Evolutionary conservation across 805 yeast genomes (phyloP).

Genomic region (Zygoascus biomembranicola): DNA sequence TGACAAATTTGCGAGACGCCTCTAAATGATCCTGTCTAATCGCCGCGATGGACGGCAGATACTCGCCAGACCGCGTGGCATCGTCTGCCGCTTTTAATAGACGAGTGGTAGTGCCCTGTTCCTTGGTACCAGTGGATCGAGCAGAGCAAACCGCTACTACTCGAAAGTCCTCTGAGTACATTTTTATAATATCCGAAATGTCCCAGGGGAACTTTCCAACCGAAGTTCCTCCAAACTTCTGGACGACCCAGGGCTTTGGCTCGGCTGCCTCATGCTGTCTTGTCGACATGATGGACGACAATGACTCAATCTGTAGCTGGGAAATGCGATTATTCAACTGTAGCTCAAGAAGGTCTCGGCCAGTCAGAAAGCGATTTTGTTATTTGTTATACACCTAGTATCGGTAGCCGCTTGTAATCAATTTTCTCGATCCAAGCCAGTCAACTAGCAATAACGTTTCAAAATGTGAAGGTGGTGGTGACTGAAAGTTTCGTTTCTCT

Average conservation of each 20-base stretch:
- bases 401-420: too few relatives aligned
- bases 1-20: constrained; percentile 56
- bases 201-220: constrained; percentile 89
- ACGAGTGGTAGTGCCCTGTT: constrained; percentile 93
- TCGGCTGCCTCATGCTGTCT: too few relatives aligned
- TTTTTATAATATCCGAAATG: constrained; percentile 72
- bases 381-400: too few relatives aligned
- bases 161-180: constrained; percentile 44
- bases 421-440: too few relatives aligned
- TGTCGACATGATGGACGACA: too few relatives aligned
- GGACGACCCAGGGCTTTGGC: constrained; percentile 58
- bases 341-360: too few relatives aligned
- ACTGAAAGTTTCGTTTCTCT: too few relatives aligned
- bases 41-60: constrained; percentile 47
- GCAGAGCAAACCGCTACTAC: constrained; percentile 97
- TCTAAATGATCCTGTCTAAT: constrained; percentile 70
- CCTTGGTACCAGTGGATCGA: constrained; percentile 80
- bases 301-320: too few relatives aligned
- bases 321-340: too few relatives aligned
- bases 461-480: too few relatives aligned
- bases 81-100: constrained; percentile 73
- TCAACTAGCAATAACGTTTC: too few relatives aligned
- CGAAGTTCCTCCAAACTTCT: constrained; percentile 95
- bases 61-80: constrained; percentile 31
- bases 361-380: too few relatives aligned